Percentiles rank a stretch among this genome's conserved stretches.
Evolutionary conservation across 2,329 filamentous ascomycete species (phyloP).

Genomic region (Apiospora koreana): DNA sequence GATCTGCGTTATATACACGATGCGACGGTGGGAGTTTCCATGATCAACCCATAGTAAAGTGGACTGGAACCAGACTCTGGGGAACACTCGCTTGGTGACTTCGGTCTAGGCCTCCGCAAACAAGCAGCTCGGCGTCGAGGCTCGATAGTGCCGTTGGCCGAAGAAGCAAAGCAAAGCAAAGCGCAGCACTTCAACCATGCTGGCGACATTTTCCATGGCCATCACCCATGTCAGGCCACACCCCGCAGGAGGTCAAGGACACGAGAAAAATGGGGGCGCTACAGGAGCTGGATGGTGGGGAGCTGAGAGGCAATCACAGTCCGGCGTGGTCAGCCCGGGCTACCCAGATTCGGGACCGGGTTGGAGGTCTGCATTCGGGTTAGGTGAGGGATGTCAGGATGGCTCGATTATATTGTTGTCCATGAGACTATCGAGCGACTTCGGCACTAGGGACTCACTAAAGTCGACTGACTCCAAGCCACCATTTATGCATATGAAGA

Average conservation of each 20-base stretch:
- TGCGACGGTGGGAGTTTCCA: not conserved
- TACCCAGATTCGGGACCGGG: not conserved
- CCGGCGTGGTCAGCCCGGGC: not conserved
- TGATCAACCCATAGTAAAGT: not conserved
- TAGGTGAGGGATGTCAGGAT: not conserved
- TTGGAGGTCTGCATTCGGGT: not conserved
- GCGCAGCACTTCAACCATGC: not conserved
- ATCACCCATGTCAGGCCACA: not conserved
- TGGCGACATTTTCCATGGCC: not conserved
- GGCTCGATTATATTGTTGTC: not conserved
- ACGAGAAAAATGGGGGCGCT: not conserved
- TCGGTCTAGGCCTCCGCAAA: not conserved
- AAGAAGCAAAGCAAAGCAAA: not conserved
- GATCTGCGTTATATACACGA: conserved; percentile 1
- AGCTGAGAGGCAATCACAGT: not conserved
- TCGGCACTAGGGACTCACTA: not conserved
- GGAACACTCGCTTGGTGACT: not conserved
- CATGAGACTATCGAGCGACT: not conserved
- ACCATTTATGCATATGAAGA: not conserved
- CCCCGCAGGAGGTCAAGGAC: not conserved
- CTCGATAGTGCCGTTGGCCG: not conserved
- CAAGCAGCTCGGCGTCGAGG: not conserved
- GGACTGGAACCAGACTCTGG: not conserved
- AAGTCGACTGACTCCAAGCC: not conserved
- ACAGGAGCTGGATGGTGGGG: not conserved